Evolutionary conservation across 495 filamentous ascomycete species (phyloP).

Genomic region (Elaphomyces granulatus): DNA sequence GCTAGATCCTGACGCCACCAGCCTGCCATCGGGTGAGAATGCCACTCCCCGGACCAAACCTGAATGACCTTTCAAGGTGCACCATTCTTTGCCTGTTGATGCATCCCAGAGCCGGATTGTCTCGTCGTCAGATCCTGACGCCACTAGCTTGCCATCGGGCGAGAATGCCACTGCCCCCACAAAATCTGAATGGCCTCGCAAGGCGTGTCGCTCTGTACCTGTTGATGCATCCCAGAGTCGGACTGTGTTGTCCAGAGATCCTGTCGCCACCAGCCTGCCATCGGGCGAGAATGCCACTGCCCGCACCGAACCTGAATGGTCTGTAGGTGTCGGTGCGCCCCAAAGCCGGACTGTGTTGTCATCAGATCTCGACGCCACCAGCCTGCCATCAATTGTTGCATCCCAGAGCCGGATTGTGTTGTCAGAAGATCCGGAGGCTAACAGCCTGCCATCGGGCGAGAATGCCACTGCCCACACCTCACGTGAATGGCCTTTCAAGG

Average conservation of each 20-base stretch:
- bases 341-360: too few species aligned
- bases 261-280: constrained; percentile 9
- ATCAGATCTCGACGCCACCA: too few species aligned
- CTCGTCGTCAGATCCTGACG: constrained; percentile 1
- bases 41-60: constrained; percentile 5
- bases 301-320: constrained; percentile 11
- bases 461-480: not conserved
- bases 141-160: constrained; percentile 1
- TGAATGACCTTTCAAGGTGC: constrained; percentile 9
- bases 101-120: constrained; percentile 5
- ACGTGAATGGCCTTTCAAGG: not conserved
- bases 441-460: constrained; percentile 1
- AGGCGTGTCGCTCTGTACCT: constrained; percentile 5
- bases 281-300: constrained; percentile 7
- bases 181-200: constrained; percentile 3
- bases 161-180: constrained; percentile 2
- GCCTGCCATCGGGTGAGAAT: constrained; percentile 13
- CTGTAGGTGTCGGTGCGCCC: constrained; percentile 6
- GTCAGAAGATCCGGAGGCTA: constrained; percentile 3
- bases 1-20: constrained; percentile 6
- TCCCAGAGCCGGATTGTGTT: constrained; percentile 3
- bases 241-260: constrained; percentile 8
- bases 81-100: not conserved
- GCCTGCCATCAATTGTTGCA: not conserved
- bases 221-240: constrained; percentile 13